Conservation (phyloP, 441 rosid genomes). For the Populus hybrid region DNA sequence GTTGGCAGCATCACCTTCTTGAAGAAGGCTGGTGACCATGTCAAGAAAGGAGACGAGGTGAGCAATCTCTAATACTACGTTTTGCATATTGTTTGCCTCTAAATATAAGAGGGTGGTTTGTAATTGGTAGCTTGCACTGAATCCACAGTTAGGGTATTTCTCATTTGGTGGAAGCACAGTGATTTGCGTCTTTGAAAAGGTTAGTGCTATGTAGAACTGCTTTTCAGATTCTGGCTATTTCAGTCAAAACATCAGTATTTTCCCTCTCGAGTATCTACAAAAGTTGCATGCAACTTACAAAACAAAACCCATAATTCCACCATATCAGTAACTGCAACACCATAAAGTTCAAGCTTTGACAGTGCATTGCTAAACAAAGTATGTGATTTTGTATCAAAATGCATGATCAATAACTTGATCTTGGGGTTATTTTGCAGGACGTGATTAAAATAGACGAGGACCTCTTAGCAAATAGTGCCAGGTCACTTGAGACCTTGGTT, state of each 20-base stretch:
- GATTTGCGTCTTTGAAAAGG: conserved; percentile 87
- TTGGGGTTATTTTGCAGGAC: conserved; percentile 35
- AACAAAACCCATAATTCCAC: neutral
- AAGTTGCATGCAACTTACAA: neutral
- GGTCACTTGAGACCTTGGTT: conserved; percentile 88
- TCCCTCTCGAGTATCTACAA: neutral
- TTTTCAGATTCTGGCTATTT: neutral
- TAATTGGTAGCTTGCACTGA: conserved; percentile 7
- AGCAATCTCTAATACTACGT: conserved; percentile 7
- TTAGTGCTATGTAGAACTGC: conserved; percentile 21
- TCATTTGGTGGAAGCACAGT: conserved; percentile 97
- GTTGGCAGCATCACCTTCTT: conserved; percentile 82
- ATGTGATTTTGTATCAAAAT: neutral
- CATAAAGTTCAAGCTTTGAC: neutral
- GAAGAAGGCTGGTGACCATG: conserved; percentile 57
- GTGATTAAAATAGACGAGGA: conserved; percentile 67
- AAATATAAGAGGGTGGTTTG: conserved; percentile 1
- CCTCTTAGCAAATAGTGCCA: conserved; percentile 66
- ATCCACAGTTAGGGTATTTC: conserved; percentile 79
- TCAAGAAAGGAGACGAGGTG: conserved; percentile 85
- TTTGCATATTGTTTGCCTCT: neutral
- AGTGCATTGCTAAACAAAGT: neutral
- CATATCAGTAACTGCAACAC: neutral
- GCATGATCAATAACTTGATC: neutral
- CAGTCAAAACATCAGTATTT: neutral